Evolutionary conservation across 2,329 filamentous ascomycete genomes (phyloP), one percentile per base, ranked within the genome.

Genomic region (Fusarium fujikuroi): DNA sequence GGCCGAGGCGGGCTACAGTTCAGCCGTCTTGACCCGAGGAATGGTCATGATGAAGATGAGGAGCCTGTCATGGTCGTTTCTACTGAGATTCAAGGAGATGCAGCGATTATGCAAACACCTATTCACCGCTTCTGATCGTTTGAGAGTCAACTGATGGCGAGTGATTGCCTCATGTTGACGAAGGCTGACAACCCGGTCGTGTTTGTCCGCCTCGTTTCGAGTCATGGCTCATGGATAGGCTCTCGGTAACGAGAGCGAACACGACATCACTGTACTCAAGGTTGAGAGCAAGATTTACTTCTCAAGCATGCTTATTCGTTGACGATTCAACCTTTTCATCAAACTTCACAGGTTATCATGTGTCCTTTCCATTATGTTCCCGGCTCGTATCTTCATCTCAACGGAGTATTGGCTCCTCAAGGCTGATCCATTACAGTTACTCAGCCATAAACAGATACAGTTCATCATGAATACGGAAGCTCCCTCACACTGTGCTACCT

Each of bases 141-240:
- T 30, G 9, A 36, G 28, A 44, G 42, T 63, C 46, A 73, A 60
- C 47, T 58, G 53, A 69, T 54, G 42, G 47, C 43, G 44, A 43
- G 52, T 71, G 70, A 46, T 62, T 76, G 70, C 66, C 63, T 72
- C 62, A 68, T 60, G 61, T 74, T 66, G 66, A 59, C 53, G 47
- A 70, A 59, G 63, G 63, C 60, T 69, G 60, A 63, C 42, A 64
- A 50, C 42, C 66, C 44, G 46, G 56, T 58, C 66, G 34, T 63
- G 50, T 62, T 74, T 73, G 70, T 73, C 70, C 68, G 70, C 70
- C 70, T 67, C 30, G 61, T 63, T 53, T 60, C 70, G 70, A 70
- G 65, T 69, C 69, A 73, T 65, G 53, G 69, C 12, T 69, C 56
- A 63, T 70, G 62, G 47, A 63, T 68, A 49, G 44, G 46, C 43